Evolutionary conservation across 2,329 filamentous ascomycete genomes (phyloP), one percentile per base, ranked within the genome.

Genomic region (Aspergillus spinulosporus): DNA sequence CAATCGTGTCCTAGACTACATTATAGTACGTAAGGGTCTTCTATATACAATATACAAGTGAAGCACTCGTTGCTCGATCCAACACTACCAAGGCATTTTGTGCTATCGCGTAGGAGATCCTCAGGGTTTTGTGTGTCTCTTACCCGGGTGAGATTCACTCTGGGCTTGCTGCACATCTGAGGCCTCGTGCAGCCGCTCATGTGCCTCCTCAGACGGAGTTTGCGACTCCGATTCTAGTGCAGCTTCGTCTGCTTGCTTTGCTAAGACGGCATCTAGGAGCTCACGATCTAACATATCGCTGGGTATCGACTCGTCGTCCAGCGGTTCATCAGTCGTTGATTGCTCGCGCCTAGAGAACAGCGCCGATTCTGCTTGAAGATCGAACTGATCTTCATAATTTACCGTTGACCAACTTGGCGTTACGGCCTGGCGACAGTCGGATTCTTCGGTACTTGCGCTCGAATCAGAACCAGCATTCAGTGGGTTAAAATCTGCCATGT

Each of bases 331-430:
- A 14, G 59, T 56, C 36, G 49, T 58, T 40, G 49, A 26, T 36
- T 56, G 12, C 14, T 58, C 63, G 28, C 59, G 59, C 47, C 56
- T 57, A 11, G 28, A 46, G 7, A 60, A 52, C 8, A 68, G 51
- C 5, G 60, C 54, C 2, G 59, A 59, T 52, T 70, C 66, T 2
- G 58, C 59, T 42, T 70, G 64, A 15, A 69, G 64, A 44, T 70
- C 67, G 29, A 64, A 64, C 52, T 64, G 60, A 40, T 69, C 66
- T 36, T 64, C 56, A 14, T 57, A 52, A n/a, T 61, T 59, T 31
- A 68, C 45, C 12, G 59, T 63, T 34, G 55, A 58, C 6, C 47
- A 44, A 6, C 43, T 44, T 28, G 49, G 40, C 12, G 34, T n/a
- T 4, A 26, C 29, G 14, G 56, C 50, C 31, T 49, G 54, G 9